These are phyloP conservation scores for Fusarium solani-melongenae DNA, from an alignment of 2,329 filamentous ascomycete species.

Conservation along the genomic window DNA sequence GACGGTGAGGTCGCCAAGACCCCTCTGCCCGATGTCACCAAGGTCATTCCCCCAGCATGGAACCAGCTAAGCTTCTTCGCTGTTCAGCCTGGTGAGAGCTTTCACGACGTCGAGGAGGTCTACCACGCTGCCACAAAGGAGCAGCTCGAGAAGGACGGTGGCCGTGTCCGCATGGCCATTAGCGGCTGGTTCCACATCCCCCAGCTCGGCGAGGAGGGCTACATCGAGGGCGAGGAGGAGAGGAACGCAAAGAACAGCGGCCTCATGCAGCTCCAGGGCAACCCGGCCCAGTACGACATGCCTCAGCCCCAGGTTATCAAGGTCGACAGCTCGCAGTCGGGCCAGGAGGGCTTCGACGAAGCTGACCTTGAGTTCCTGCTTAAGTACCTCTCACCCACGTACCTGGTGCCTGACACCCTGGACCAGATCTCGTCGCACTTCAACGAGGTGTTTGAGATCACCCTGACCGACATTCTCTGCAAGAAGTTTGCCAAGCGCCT, in stretches of 20 bases:
- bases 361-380: slow-evolving; percentile 89
- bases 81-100: slow-evolving; percentile 97
- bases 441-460: slow-evolving; percentile 84
- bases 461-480: slow-evolving; percentile 81
- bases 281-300: slow-evolving; percentile 88
- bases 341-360: slow-evolving; percentile 74
- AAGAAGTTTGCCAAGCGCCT: slow-evolving; percentile 80
- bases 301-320: slow-evolving; percentile 72
- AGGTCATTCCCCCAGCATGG: slow-evolving; percentile 92
- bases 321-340: slow-evolving; percentile 53
- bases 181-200: slow-evolving; percentile 99
- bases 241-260: slow-evolving; percentile 89
- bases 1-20: slow-evolving; percentile 82
- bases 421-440: slow-evolving; percentile 86
- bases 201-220: slow-evolving; percentile 92
- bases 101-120: slow-evolving; percentile 98
- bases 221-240: slow-evolving; percentile 87
- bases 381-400: slow-evolving; percentile 89
- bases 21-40: slow-evolving; percentile 80
- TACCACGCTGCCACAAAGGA: slow-evolving; percentile 75
- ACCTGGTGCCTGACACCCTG: slow-evolving; percentile 90
- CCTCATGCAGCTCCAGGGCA: slow-evolving; percentile 90
- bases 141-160: slow-evolving; percentile 75
- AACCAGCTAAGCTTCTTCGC: slow-evolving; percentile 99
- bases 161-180: slow-evolving; percentile 93